Conservation (phyloP, 495 filamentous ascomycete genomes). For the Daldinia childiae region DNA sequence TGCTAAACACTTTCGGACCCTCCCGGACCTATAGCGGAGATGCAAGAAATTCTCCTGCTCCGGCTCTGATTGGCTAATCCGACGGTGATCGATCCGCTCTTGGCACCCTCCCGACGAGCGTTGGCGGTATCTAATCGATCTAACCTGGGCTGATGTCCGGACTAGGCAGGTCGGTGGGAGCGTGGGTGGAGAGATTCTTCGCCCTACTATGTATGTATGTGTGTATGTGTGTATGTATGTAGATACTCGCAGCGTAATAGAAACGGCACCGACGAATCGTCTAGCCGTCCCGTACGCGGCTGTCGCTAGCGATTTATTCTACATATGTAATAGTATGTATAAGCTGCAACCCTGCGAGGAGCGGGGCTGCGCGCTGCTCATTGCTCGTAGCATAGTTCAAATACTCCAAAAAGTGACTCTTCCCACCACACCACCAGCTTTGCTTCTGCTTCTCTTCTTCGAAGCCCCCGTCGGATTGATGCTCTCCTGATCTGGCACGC, state of each 20-base stretch:
- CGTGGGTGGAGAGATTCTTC: background rate
- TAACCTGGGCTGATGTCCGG: slow-evolving; percentile 13
- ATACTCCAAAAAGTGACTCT: slow-evolving; percentile 13
- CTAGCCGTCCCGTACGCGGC: slow-evolving; percentile 31
- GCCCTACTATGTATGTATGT: background rate
- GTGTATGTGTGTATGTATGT: no score
- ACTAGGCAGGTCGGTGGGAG: slow-evolving; percentile 35
- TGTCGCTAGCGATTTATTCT: slow-evolving; percentile 17
- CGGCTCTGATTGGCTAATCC: slow-evolving; percentile 30
- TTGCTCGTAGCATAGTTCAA: slow-evolving; percentile 7
- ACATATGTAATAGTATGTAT: no score
- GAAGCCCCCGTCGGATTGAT: background rate
- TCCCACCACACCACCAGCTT: slow-evolving; percentile 7
- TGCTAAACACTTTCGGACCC: slow-evolving; percentile 14
- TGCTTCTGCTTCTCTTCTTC: slow-evolving; percentile 4
- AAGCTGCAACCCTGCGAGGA: slow-evolving; percentile 30
- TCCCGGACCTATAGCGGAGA: slow-evolving; percentile 32
- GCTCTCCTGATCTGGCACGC: slow-evolving; percentile 3
- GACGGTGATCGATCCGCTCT: slow-evolving; percentile 25
- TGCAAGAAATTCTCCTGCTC: slow-evolving; percentile 6
- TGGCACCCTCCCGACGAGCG: slow-evolving; percentile 15
- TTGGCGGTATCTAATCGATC: slow-evolving; percentile 6
- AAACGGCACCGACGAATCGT: background rate
- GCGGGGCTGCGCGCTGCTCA: slow-evolving; percentile 18
- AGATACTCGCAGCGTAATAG: background rate